A percentile compares a stretch with the other conserved stretches of the same genome.
These are phyloP conservation scores for Filosporella fistucella DNA, from an alignment of 495 filamentous ascomycete genomes.

Conservation along the genomic window DNA sequence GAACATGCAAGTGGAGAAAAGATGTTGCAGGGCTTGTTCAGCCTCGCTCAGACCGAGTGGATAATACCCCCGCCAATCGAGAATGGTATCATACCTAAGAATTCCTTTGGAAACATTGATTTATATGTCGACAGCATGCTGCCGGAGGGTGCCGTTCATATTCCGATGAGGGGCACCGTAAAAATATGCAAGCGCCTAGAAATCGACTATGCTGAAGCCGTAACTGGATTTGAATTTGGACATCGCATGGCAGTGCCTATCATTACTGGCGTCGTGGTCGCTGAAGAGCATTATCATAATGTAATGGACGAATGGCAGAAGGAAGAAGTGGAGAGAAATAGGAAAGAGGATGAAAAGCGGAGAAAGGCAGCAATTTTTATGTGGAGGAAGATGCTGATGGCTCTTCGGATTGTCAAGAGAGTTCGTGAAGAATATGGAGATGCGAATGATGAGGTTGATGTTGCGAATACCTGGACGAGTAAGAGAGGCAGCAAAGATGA, in stretches of 20 bases:
- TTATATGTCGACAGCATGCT: conserved; percentile 93
- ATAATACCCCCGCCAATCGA: conserved; percentile 82
- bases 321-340: conserved; percentile 72
- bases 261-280: conserved; percentile 85
- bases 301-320: conserved; percentile 78
- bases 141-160: conserved; percentile 76
- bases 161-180: conserved; percentile 71
- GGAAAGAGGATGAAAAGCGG: conserved; percentile 78
- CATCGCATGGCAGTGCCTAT: conserved; percentile 89
- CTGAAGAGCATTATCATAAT: conserved; percentile 67
- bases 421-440: conserved; percentile 74
- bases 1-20: conserved; percentile 75
- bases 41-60: conserved; percentile 83
- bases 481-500: conserved; percentile 17
- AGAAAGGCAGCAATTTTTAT: conserved; percentile 66
- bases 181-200: conserved; percentile 77
- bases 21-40: conserved; percentile 80
- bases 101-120: conserved; percentile 95
- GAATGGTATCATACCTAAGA: conserved; percentile 87
- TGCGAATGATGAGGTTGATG: conserved; percentile 34
- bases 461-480: conserved; percentile 31
- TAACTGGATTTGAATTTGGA: conserved; percentile 95
- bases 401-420: conserved; percentile 74
- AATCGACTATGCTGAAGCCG: conserved; percentile 91
- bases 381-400: conserved; percentile 87